A percentile compares a stretch with the other conserved stretches of the same genome.
phyloP scores from a whole-genome alignment of 306 rosid genomes.

The Mucuna pruriens region DNA sequence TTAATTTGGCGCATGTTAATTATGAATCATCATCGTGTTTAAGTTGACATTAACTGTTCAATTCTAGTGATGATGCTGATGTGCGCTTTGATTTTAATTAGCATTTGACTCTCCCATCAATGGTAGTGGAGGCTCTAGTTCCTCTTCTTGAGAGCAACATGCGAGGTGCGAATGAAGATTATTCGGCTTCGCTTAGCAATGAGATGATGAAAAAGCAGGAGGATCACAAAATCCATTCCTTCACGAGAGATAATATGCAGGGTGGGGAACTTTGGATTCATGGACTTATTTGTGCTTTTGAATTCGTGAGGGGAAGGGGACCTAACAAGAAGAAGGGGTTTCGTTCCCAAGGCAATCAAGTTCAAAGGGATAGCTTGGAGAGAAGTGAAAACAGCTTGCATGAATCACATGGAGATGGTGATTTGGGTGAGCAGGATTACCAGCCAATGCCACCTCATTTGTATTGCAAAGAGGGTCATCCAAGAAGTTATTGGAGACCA shows the following conservation, averaged over 20 bases:
- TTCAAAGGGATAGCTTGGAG: not conserved
- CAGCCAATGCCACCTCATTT: slow-evolving; percentile 3
- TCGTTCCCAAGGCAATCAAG: slow-evolving; percentile 14
- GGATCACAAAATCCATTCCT: slow-evolving; percentile 22
- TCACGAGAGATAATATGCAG: slow-evolving; percentile 26
- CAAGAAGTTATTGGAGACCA: slow-evolving; percentile 62
- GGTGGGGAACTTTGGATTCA: slow-evolving; percentile 58
- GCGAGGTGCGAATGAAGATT: slow-evolving; percentile 20
- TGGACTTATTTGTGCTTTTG: slow-evolving; percentile 74
- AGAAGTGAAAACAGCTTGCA: slow-evolving; percentile 7
- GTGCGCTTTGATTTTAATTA: slow-evolving; percentile 1
- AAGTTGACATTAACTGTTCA: not conserved
- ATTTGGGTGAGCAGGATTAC: slow-evolving; percentile 5
- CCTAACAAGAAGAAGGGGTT: slow-evolving; percentile 34
- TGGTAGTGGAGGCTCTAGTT: slow-evolving; percentile 48
- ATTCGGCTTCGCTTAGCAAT: slow-evolving; percentile 22
- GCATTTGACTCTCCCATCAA: slow-evolving; percentile 22
- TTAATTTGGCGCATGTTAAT: not conserved
- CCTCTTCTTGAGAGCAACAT: slow-evolving; percentile 44
- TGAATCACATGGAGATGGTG: slow-evolving; percentile 31
- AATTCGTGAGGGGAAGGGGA: slow-evolving; percentile 39
- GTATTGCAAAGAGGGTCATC: slow-evolving; percentile 38
- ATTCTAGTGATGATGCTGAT: slow-evolving; percentile 26
- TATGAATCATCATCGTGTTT: not conserved
- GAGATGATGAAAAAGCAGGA: slow-evolving; percentile 43